These are phyloP conservation scores for Calocybe indica DNA, from an alignment of 768 basidiomycete genomes.

Conservation along the genomic window DNA sequence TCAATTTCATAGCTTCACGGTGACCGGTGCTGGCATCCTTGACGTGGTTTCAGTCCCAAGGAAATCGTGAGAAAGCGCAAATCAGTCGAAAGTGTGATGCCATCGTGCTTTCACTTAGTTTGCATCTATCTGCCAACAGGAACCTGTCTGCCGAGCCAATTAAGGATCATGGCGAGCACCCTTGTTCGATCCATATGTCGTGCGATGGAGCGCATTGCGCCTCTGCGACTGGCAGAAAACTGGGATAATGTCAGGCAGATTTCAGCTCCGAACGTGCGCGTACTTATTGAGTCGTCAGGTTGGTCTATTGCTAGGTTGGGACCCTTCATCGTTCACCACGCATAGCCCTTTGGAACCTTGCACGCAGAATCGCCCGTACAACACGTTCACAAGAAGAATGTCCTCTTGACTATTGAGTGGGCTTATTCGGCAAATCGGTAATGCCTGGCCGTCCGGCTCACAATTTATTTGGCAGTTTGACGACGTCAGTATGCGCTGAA, in stretches of 20 bases:
- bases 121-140: too few relatives aligned
- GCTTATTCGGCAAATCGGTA: slow-evolving; percentile 9
- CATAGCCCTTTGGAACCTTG: neutral
- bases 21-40: too few relatives aligned
- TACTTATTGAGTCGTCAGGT: slow-evolving; percentile 38
- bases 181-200: slow-evolving; percentile 49
- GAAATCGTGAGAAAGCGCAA: too few relatives aligned
- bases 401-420: slow-evolving; percentile 72
- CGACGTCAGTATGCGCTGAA: slow-evolving; percentile 64
- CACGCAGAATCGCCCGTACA: slow-evolving; percentile 48
- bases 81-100: too few relatives aligned
- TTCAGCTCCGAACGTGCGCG: neutral
- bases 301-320: slow-evolving; percentile 65
- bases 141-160: too few relatives aligned
- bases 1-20: too few relatives aligned
- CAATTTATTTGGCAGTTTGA: slow-evolving; percentile 44
- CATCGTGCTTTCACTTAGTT: too few relatives aligned
- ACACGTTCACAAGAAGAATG: slow-evolving; percentile 37
- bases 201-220: slow-evolving; percentile 83
- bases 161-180: slow-evolving; percentile 22
- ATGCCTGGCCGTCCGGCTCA: slow-evolving; percentile 1
- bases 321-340: neutral
- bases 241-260: slow-evolving; percentile 85
- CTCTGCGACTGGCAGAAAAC: slow-evolving; percentile 75
- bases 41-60: too few relatives aligned